phyloP scores from a whole-genome alignment of 148 eudicot species.

The Rhododendron vialii region DNA sequence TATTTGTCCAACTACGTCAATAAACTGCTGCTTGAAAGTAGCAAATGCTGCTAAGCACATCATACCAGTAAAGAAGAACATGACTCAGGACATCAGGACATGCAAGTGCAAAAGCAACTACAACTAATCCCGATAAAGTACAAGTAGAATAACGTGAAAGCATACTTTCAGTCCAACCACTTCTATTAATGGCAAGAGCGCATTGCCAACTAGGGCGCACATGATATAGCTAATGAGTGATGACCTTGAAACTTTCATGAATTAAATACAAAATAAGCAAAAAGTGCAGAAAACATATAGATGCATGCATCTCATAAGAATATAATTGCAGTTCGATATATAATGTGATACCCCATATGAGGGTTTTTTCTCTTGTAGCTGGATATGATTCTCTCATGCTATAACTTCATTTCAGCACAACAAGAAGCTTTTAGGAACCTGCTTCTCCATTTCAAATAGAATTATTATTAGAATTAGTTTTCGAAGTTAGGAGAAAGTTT shows the following conservation, averaged over 20 bases:
- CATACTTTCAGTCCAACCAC: not conserved
- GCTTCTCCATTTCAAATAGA: not conserved
- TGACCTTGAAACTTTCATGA: not conserved
- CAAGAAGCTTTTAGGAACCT: not conserved
- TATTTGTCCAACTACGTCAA: not conserved
- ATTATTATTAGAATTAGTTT: not conserved
- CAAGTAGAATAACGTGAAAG: not conserved
- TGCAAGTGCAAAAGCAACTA: not conserved
- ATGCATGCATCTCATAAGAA: not conserved
- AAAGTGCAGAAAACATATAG: not conserved
- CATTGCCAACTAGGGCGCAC: not conserved
- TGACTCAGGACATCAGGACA: not conserved
- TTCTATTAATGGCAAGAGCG: not conserved
- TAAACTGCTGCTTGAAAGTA: not conserved
- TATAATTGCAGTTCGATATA: not conserved
- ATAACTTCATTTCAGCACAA: not conserved
- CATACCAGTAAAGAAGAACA: not conserved
- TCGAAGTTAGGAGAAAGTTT: not conserved
- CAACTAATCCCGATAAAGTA: not conserved
- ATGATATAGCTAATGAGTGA: not conserved
- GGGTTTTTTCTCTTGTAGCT: not conserved
- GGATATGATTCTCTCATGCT: not conserved
- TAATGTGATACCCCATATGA: not conserved
- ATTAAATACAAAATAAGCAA: not conserved
- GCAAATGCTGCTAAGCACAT: not conserved